Evolutionary conservation across 1,284 basidiomycete species (phyloP), one percentile per base, ranked within the genome.

Genomic region (Ceratobasidium sp.): DNA sequence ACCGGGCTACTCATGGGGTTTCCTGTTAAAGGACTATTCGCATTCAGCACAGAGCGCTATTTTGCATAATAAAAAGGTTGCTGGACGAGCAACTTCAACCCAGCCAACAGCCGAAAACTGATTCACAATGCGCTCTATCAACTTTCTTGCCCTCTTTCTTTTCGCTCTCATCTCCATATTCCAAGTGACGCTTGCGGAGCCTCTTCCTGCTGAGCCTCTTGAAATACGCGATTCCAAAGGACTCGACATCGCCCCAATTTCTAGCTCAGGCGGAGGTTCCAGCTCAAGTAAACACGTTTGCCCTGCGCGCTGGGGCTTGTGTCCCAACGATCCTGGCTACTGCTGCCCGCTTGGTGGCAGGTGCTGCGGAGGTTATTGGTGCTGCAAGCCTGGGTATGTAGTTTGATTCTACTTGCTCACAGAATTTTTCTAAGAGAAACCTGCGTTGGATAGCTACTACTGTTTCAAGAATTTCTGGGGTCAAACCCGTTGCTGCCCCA

Each of bases 371-470:
- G 41, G 36, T 21, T 2, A 32, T 1, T 28, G 9, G 23, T 65
- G 62, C 39, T 60, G 58, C 39, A 60, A 60, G 39, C 58, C 58
- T 45, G 58, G 58, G 58, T 60, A 43, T 34, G 43, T 43, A n/a
- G 32, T 18, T 18, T 32, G 34, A n/a, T 18, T 41, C 41, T 18
- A 26, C 18, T n/a, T n/a, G n/a, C n/a, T n/a, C n/a, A n/a, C n/a
- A n/a, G n/a, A n/a, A n/a, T n/a, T n/a, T n/a, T n/a, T n/a, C n/a
- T 59, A 14, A 34, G 21, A n/a, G 39, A 14, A 34, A 26, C n/a
- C 21, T 23, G 14, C 48, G 4, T 26, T 14, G 5, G 48, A 14
- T 26, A 62, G 60, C 48, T 26, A 62, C 10, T 6, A 10, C 28
- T 62, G 60, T 28, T 26, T 62, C 14, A 30, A 10, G 21, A 62